These are phyloP conservation scores for Chaetomiaceae sp. DNA, from an alignment of 2,329 filamentous ascomycete species.

Conservation along the genomic window DNA sequence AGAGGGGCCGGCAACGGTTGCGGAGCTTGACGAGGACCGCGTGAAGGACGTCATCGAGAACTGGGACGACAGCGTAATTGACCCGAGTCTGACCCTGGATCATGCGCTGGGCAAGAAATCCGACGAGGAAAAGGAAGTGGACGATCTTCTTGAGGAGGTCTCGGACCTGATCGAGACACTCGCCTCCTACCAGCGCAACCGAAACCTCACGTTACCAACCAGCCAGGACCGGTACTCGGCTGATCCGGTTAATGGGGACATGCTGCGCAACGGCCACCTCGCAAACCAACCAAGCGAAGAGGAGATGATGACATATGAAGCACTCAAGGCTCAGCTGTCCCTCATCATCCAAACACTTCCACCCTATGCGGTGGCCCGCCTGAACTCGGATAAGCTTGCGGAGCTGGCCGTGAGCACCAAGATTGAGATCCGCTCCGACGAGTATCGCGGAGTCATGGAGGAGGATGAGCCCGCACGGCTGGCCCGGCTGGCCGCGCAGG, in stretches of 20 bases:
- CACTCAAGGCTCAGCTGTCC: conserved; percentile 68
- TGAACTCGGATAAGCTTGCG: conserved; percentile 80
- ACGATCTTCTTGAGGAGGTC: conserved; percentile 68
- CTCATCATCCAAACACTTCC: conserved; percentile 71
- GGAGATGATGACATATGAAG: conserved; percentile 60
- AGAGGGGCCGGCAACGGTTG: conserved; percentile 28
- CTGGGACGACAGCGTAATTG: conserved; percentile 54
- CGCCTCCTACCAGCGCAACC: conserved; percentile 73
- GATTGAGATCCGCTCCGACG: conserved; percentile 65
- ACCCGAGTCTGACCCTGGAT: conserved; percentile 54
- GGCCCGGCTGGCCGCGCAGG: conserved; percentile 33
- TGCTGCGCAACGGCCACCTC: conserved; percentile 60
- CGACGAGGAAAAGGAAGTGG: conserved; percentile 54
- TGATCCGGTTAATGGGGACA: conserved; percentile 61
- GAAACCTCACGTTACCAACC: conserved; percentile 63
- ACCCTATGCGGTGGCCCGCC: conserved; percentile 78
- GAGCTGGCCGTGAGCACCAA: conserved; percentile 78
- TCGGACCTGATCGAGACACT: conserved; percentile 73
- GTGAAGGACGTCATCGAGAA: conserved; percentile 52
- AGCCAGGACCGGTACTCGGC: conserved; percentile 57
- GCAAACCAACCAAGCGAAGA: conserved; percentile 60
- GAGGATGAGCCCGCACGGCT: conserved; percentile 66
- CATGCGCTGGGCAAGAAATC: conserved; percentile 48
- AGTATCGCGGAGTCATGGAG: conserved; percentile 76
- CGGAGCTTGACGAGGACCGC: conserved; percentile 46